A percentile compares a stretch with the other conserved stretches of the same genome.
These are phyloP conservation scores for Tubosaeta sp. DNA, from an alignment of 768 basidiomycete genomes.

Conservation along the genomic window DNA sequence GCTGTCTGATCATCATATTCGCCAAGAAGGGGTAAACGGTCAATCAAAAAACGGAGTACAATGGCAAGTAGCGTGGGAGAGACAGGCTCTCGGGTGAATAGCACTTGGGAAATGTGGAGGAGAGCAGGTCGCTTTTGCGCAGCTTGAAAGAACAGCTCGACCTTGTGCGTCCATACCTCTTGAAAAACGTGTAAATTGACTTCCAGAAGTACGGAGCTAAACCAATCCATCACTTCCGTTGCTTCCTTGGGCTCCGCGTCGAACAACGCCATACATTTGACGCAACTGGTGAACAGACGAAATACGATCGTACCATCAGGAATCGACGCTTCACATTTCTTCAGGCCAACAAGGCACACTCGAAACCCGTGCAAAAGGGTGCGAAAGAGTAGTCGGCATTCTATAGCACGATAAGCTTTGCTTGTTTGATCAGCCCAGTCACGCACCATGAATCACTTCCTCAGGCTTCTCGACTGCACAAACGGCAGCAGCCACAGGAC, in stretches of 20 bases:
- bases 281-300: constrained; percentile 79
- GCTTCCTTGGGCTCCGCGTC: constrained; percentile 65
- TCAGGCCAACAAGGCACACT: constrained; percentile 68
- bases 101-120: constrained; percentile 78
- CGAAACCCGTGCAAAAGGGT: constrained; percentile 88
- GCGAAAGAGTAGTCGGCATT: constrained; percentile 81
- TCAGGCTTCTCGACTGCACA: constrained; percentile 81
- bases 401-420: constrained; percentile 37
- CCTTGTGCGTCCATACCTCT: constrained; percentile 92
- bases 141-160: constrained; percentile 84
- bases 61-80: constrained; percentile 85
- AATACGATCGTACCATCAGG: constrained; percentile 87
- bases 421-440: background rate
- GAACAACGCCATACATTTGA: constrained; percentile 82
- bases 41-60: constrained; percentile 80
- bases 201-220: constrained; percentile 69
- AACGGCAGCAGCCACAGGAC: constrained; percentile 74
- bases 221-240: constrained; percentile 81
- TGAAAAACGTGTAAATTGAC: constrained; percentile 91
- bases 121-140: constrained; percentile 73
- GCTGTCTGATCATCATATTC: constrained; percentile 80
- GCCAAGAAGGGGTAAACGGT: constrained; percentile 76
- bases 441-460: constrained; percentile 72
- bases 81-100: constrained; percentile 73
- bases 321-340: constrained; percentile 71